These are phyloP conservation scores for Arthrinium puccinioides DNA, from an alignment of 2,329 filamentous ascomycete genomes.

Conservation along the genomic window DNA sequence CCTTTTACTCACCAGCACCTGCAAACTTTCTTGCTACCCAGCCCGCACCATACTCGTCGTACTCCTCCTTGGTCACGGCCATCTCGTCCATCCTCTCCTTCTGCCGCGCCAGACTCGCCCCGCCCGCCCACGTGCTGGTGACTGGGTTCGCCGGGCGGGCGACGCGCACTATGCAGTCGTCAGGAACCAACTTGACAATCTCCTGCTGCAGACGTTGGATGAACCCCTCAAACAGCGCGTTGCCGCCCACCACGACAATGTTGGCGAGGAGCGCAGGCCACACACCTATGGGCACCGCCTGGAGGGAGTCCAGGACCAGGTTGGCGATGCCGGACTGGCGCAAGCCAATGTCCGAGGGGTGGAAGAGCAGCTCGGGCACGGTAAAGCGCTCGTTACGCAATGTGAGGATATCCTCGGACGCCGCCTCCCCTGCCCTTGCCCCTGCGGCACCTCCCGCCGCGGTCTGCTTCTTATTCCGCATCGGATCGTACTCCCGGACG, in stretches of 20 bases:
- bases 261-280: conserved; percentile 83
- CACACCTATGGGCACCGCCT: conserved; percentile 68
- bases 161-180: conserved; percentile 72
- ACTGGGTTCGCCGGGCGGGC: conserved; percentile 65
- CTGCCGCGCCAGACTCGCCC: conserved; percentile 67
- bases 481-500: conserved; percentile 70
- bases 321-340: conserved; percentile 76
- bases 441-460: conserved; percentile 33
- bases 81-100: conserved; percentile 50
- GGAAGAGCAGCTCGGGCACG: conserved; percentile 86
- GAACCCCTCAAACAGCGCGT: conserved; percentile 72
- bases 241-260: conserved; percentile 83
- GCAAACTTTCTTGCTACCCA: conserved; percentile 71
- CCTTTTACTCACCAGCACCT: neutral
- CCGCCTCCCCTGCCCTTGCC: conserved; percentile 19
- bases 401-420: conserved; percentile 69
- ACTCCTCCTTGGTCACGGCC: conserved; percentile 80
- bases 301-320: conserved; percentile 72
- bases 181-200: conserved; percentile 62
- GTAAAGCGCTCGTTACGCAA: conserved; percentile 88
- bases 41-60: conserved; percentile 73
- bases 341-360: conserved; percentile 77
- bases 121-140: conserved; percentile 78
- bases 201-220: conserved; percentile 71
- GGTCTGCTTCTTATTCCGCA: conserved; percentile 38